Conservation (phyloP, 2,329 filamentous ascomycete species). For the Nemania abortiva region DNA sequence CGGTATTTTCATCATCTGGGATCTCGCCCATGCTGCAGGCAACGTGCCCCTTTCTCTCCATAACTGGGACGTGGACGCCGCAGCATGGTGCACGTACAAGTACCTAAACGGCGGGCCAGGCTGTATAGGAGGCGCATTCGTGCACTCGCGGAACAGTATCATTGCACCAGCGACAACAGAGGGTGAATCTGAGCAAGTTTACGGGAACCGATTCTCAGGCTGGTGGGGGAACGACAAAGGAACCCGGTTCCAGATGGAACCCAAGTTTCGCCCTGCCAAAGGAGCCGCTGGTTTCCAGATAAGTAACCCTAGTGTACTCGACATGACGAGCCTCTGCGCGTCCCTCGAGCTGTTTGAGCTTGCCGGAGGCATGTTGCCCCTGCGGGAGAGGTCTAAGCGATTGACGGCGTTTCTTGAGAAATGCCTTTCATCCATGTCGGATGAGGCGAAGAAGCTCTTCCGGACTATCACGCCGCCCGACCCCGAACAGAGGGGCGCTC, state of each 20-base stretch:
- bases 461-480: conserved; percentile 75
- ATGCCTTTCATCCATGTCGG: conserved; percentile 61
- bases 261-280: conserved; percentile 75
- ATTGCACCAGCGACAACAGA: conserved; percentile 51
- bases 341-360: conserved; percentile 77
- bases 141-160: conserved; percentile 74
- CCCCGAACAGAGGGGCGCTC: conserved; percentile 74
- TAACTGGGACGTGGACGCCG: conserved; percentile 82
- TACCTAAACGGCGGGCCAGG: conserved; percentile 84
- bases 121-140: conserved; percentile 78
- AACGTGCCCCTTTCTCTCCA: conserved; percentile 80
- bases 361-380: conserved; percentile 68
- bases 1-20: conserved; percentile 80
- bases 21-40: conserved; percentile 82
- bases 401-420: conserved; percentile 77
- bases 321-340: conserved; percentile 76
- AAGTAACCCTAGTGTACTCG: conserved; percentile 80
- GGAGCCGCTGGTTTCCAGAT: conserved; percentile 83
- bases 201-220: conserved; percentile 72
- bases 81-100: conserved; percentile 86
- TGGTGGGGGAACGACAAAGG: conserved; percentile 84
- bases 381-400: conserved; percentile 74
- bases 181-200: conserved; percentile 53
- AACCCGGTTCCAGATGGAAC: conserved; percentile 81
- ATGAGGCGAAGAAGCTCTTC: conserved; percentile 57